These are phyloP conservation scores for Galerina sulciceps DNA, from an alignment of 768 basidiomycete genomes.

Conservation along the genomic window DNA sequence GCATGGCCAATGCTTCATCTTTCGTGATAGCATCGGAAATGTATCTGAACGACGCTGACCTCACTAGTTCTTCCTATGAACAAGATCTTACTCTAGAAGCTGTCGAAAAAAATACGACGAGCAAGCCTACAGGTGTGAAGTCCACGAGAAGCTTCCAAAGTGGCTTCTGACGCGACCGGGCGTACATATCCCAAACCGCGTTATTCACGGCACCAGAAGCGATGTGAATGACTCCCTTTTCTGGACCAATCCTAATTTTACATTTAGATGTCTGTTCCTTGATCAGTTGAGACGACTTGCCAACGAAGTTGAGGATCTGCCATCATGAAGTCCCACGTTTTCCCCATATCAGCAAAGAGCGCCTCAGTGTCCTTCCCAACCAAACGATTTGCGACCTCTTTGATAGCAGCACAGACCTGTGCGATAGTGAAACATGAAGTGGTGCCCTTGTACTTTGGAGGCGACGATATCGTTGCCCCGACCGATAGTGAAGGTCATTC, in stretches of 20 bases:
- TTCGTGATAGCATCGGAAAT: slow-evolving; percentile 93
- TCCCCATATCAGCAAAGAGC: slow-evolving; percentile 90
- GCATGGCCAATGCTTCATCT: slow-evolving; percentile 85
- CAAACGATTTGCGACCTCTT: slow-evolving; percentile 78
- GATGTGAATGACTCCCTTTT: slow-evolving; percentile 94
- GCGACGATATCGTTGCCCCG: slow-evolving; percentile 88
- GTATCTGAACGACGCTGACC: slow-evolving; percentile 81
- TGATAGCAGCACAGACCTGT: slow-evolving; percentile 83
- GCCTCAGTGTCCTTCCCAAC: slow-evolving; percentile 81
- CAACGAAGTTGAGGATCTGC: slow-evolving; percentile 92
- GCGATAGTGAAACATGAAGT: background rate
- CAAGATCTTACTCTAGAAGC: background rate
- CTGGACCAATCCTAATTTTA: slow-evolving; percentile 78
- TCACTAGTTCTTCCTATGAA: slow-evolving; percentile 75
- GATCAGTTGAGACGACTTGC: slow-evolving; percentile 41
- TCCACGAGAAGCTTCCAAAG: slow-evolving; percentile 94
- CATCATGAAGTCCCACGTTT: slow-evolving; percentile 85
- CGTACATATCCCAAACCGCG: slow-evolving; percentile 94
- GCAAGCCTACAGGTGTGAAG: slow-evolving; percentile 66
- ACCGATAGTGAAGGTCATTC: slow-evolving; percentile 95
- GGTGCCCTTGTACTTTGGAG: background rate
- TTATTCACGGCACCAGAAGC: slow-evolving; percentile 90
- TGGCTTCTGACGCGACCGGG: slow-evolving; percentile 78
- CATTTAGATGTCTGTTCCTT: background rate
- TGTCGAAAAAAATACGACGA: background rate